Base-by-base conservation (phyloP, 495 filamentous ascomycete species). In the Penicillium paradoxum region DNA sequence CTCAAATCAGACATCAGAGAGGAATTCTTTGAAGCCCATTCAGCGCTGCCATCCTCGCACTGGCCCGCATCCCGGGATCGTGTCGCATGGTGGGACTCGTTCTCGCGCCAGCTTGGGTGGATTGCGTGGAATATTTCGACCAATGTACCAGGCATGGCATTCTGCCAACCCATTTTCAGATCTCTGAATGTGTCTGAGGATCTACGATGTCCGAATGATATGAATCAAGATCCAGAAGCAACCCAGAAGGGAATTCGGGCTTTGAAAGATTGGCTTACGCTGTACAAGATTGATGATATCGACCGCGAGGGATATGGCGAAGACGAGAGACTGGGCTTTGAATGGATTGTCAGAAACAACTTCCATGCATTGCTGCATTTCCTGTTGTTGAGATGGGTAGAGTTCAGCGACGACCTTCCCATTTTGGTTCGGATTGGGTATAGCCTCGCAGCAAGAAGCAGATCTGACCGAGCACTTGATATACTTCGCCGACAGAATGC, bases 31-130 rank as follows among this genome's bases (percentile, higher is more conserved):
- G 11, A 14, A 19, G 13, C 29, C 30, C 57, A 3, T 3, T 25
- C 1, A 4, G 32, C 0, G 27, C 7, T 10, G 0, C 13, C 13
- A 2, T 17, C 37, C 2, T 50, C 14, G 14, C 10, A 4, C 3
- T 21, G 14, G 32, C 0, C 32, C 11, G n/a, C 13, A 15, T 48
- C 45, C 3, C 32, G 22, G 1, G 19, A 15, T 24, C 30, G 45
- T 6, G 6, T 37, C 0, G 45, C 57, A 2, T 61, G 56, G 50
- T 71, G 66, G 68, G 4, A 24, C 0, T 14, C 1, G 0, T 66
- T 68, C 25, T 46, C 57, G 0, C 43, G 14, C 1, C 66, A 72
- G 41, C 46, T 73, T 2, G 66, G 64, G 5, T 73, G 69, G 69
- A 33, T 66, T 0, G 43, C 56, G 2, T 69, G 65, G 67, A 53